Percentiles rank a stretch among this genome's conserved stretches.
phyloP scores from a whole-genome alignment of 2,329 filamentous ascomycete genomes.

The Neophaeococcomyces mojaviensis region DNA sequence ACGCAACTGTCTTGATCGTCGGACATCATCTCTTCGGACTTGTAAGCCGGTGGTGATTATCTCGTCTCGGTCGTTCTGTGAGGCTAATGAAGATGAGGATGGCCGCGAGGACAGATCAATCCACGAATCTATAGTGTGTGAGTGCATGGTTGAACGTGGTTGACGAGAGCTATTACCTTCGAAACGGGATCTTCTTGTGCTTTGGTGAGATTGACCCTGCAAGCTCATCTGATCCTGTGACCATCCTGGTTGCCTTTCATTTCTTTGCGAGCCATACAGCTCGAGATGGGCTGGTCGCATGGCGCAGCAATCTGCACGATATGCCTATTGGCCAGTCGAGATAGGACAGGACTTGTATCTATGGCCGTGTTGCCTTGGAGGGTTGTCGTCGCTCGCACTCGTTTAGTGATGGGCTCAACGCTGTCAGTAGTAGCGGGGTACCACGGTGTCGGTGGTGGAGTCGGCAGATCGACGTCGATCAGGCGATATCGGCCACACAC shows the following conservation, averaged over 20 bases:
- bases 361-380: neutral
- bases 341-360: neutral
- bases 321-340: neutral
- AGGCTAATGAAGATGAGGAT: slow-evolving; percentile 87
- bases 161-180: slow-evolving; percentile 19
- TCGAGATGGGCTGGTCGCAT: slow-evolving; percentile 20
- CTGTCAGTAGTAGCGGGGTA: slow-evolving; percentile 9
- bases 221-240: slow-evolving; percentile 10
- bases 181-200: slow-evolving; percentile 17
- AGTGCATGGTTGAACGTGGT: slow-evolving; percentile 27
- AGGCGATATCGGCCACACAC: no score
- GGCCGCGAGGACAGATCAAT: slow-evolving; percentile 88
- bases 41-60: slow-evolving; percentile 83
- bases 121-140: slow-evolving; percentile 72
- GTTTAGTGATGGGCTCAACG: slow-evolving; percentile 14
- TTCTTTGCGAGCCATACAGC: slow-evolving; percentile 13
- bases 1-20: slow-evolving; percentile 53
- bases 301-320: slow-evolving; percentile 1
- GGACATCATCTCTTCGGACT: slow-evolving; percentile 56
- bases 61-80: slow-evolving; percentile 62
- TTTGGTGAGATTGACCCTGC: slow-evolving; percentile 9
- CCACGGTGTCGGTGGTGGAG: no score
- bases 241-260: slow-evolving; percentile 12
- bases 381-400: no score
- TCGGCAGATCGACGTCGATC: no score